phyloP scores from a whole-genome alignment of 306 rosid genomes.

The Comarum palustre region DNA sequence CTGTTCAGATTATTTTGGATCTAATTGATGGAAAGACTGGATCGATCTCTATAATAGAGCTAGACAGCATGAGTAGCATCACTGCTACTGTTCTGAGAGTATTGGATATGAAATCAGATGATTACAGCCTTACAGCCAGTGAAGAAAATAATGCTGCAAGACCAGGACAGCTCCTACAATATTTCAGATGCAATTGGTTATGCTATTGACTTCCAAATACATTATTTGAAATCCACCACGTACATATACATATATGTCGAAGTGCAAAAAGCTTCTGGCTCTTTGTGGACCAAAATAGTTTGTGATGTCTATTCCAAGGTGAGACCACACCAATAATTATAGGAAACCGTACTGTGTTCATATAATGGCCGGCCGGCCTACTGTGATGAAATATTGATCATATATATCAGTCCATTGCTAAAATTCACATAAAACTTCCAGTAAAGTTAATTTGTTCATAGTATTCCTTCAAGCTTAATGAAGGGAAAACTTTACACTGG shows the following conservation, averaged over 20 bases:
- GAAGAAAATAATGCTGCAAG: neutral
- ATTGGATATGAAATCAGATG: neutral
- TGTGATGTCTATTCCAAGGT: constrained; percentile 7
- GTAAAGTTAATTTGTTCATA: neutral
- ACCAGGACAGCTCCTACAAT: neutral
- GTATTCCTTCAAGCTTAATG: neutral
- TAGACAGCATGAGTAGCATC: neutral
- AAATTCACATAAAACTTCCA: neutral
- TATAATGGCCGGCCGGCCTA: neutral
- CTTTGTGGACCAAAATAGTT: constrained; percentile 3
- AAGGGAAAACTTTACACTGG: neutral
- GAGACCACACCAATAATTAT: constrained; percentile 6
- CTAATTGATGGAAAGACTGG: neutral
- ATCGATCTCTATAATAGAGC: neutral
- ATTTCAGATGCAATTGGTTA: neutral
- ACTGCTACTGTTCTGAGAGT: neutral
- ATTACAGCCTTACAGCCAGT: neutral
- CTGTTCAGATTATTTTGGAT: neutral
- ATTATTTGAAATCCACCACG: neutral
- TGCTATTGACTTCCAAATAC: neutral
- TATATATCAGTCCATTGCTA: neutral
- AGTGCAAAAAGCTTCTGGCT: neutral
- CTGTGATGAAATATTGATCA: neutral
- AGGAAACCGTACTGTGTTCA: neutral
- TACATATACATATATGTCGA: neutral